A percentile compares a stretch with the other conserved stretches of the same genome.
Conservation (phyloP, 2,329 filamentous ascomycete species). For the Penicillium glabrum region DNA sequence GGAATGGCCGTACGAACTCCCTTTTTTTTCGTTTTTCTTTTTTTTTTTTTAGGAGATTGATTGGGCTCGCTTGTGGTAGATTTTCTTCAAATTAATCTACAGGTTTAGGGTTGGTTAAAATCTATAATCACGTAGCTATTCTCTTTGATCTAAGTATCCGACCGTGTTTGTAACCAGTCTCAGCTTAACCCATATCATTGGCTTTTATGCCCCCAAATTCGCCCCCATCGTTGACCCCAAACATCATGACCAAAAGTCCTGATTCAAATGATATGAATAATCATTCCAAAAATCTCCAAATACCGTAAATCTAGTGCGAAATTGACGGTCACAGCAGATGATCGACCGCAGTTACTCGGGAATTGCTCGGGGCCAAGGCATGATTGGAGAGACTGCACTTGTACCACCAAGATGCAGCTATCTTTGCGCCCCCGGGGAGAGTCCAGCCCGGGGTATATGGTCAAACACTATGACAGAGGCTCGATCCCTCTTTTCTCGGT, state of each 20-base stretch:
- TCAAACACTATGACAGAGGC: conserved; percentile 1
- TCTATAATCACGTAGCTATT: neutral
- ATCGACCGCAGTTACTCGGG: conserved; percentile 17
- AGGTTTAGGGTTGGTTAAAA: neutral
- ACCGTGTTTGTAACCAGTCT: neutral
- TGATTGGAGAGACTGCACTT: conserved; percentile 21
- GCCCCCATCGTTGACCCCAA: neutral
- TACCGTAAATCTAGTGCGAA: neutral
- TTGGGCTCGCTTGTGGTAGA: neutral
- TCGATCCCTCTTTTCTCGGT: neutral
- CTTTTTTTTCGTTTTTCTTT: conserved; percentile 3
- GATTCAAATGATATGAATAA: neutral
- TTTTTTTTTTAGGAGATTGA: neutral
- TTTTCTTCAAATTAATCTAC: neutral
- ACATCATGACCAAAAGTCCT: neutral
- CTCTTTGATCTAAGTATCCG: neutral
- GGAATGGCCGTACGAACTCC: conserved; percentile 17
- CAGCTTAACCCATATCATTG: neutral
- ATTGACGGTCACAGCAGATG: conserved; percentile 15
- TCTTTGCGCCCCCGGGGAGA: neutral
- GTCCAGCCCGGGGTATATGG: conserved; percentile 14
- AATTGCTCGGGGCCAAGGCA: conserved; percentile 12
- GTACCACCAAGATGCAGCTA: conserved; percentile 19
- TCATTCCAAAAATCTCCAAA: neutral
- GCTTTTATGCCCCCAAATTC: neutral